A percentile compares a stretch with the other conserved stretches of the same genome.
Evolutionary conservation across 176 grass and related monocot species (phyloP).

Genomic region (Alloteropsis semialata): DNA sequence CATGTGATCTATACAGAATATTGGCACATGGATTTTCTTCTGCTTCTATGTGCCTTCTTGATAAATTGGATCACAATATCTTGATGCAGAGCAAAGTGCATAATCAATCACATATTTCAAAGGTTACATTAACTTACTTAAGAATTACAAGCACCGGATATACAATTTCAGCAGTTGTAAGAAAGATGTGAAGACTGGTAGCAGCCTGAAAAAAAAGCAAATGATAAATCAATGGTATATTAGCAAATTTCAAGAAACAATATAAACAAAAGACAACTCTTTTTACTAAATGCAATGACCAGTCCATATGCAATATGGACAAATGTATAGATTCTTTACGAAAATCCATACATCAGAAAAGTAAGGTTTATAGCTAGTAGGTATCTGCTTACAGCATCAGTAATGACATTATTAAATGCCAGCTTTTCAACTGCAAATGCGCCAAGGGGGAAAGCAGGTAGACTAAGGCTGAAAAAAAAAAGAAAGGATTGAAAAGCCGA

Average conservation of each 20-base stretch:
- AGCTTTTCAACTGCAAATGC: constrained; percentile 86
- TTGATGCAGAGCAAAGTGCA: neutral
- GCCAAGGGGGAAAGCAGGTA: constrained; percentile 61
- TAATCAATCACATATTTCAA: constrained; percentile 9
- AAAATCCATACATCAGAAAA: neutral
- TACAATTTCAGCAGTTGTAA: constrained; percentile 62
- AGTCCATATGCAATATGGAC: neutral
- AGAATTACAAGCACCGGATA: constrained; percentile 92
- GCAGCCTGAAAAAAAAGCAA: constrained; percentile 55
- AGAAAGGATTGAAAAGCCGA: neutral
- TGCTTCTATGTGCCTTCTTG: neutral
- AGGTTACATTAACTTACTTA: constrained; percentile 54
- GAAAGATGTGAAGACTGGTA: constrained; percentile 52
- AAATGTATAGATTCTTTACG: constrained; percentile 7
- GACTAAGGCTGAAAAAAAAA: constrained; percentile 61
- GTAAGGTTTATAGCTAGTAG: constrained; percentile 16
- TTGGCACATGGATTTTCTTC: neutral
- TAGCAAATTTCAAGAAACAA: neutral
- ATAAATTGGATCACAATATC: neutral
- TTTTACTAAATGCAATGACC: neutral
- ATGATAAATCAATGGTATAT: neutral
- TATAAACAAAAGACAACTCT: neutral
- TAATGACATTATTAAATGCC: constrained; percentile 59
- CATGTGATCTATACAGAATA: constrained; percentile 1
- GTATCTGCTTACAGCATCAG: constrained; percentile 64